Percentiles rank a stretch among this genome's conserved stretches.
These are phyloP conservation scores for Phaeosphaeriaceae sp. DNA, from an alignment of 2,329 filamentous ascomycete genomes.

Conservation along the genomic window DNA sequence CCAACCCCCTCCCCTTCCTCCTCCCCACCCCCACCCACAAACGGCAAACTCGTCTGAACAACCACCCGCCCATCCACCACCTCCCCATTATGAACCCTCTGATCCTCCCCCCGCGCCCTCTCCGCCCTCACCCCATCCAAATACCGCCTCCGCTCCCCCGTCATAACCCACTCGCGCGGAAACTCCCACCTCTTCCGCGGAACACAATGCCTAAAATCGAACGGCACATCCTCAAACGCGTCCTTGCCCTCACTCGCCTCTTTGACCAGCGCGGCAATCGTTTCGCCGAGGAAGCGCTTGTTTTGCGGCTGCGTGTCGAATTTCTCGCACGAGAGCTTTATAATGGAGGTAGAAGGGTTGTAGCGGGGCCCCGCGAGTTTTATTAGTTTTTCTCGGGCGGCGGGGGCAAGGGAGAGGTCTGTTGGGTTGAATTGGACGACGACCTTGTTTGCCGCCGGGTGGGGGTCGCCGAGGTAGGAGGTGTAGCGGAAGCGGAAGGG, in stretches of 20 bases:
- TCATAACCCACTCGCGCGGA: constrained; percentile 83
- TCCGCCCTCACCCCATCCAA: constrained; percentile 67
- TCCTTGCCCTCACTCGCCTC: constrained; percentile 79
- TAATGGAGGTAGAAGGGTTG: constrained; percentile 79
- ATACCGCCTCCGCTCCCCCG: constrained; percentile 68
- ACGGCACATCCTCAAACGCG: constrained; percentile 84
- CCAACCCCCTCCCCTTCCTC: constrained; percentile 10
- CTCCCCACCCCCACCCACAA: constrained; percentile 24
- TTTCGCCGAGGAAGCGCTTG: constrained; percentile 88
- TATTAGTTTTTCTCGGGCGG: constrained; percentile 79
- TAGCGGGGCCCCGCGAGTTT: constrained; percentile 87
- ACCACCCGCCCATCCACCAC: constrained; percentile 61
- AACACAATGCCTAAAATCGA: constrained; percentile 86
- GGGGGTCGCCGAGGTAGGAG: constrained; percentile 90
- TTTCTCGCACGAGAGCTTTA: constrained; percentile 91
- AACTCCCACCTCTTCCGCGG: constrained; percentile 72
- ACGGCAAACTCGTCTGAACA: constrained; percentile 43
- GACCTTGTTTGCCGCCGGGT: constrained; percentile 91
- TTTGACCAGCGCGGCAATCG: constrained; percentile 73
- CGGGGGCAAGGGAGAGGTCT: constrained; percentile 72
- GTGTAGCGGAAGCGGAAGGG: constrained; percentile 95
- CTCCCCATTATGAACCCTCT: constrained; percentile 59
- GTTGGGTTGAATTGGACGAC: constrained; percentile 84
- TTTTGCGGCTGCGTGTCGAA: constrained; percentile 92
- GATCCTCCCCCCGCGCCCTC: constrained; percentile 61